A percentile compares a stretch with the other conserved stretches of the same genome.
These are phyloP conservation scores for Pistacia integerrima DNA, from an alignment of 345 rosid species.

Conservation along the genomic window DNA sequence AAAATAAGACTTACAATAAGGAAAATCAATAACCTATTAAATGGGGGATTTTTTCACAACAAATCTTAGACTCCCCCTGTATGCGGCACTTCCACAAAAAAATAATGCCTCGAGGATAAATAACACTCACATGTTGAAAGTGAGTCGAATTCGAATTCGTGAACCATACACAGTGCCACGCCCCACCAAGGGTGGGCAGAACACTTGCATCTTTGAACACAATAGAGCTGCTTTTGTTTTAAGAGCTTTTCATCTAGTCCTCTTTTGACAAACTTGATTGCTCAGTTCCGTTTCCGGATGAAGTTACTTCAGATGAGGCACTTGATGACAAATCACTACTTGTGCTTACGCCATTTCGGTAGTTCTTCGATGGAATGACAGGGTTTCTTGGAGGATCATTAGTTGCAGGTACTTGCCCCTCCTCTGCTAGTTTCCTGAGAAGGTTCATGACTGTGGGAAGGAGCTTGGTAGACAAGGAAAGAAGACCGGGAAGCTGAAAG, in stretches of 20 bases:
- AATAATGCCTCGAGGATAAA: conserved; percentile 49
- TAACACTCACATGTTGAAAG: conserved; percentile 16
- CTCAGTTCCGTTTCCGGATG: conserved; percentile 37
- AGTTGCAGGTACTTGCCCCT: conserved; percentile 59
- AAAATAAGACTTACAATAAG: too few species aligned
- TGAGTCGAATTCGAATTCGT: conserved; percentile 9
- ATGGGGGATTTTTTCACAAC: conserved; percentile 25
- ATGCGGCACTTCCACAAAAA: conserved; percentile 41
- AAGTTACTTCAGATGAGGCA: conserved; percentile 49
- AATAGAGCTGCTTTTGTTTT: background rate
- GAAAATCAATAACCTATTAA: conserved; percentile 17
- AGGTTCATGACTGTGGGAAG: conserved; percentile 94
- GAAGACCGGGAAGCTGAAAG: conserved; percentile 81
- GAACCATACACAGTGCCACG: conserved; percentile 13
- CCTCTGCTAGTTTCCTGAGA: conserved; percentile 73
- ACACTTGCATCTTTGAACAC: conserved; percentile 20
- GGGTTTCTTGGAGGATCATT: conserved; percentile 43
- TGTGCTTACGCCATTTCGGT: conserved; percentile 44
- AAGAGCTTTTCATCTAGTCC: conserved; percentile 40
- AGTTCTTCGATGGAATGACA: conserved; percentile 34
- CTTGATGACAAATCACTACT: conserved; percentile 44
- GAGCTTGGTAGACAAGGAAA: conserved; percentile 79
- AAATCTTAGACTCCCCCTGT: conserved; percentile 13
- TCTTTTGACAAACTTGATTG: conserved; percentile 50
- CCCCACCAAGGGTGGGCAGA: conserved; percentile 18